phyloP scores from a whole-genome alignment of 2,329 filamentous ascomycete genomes.

The Chaetomium strumarium region DNA sequence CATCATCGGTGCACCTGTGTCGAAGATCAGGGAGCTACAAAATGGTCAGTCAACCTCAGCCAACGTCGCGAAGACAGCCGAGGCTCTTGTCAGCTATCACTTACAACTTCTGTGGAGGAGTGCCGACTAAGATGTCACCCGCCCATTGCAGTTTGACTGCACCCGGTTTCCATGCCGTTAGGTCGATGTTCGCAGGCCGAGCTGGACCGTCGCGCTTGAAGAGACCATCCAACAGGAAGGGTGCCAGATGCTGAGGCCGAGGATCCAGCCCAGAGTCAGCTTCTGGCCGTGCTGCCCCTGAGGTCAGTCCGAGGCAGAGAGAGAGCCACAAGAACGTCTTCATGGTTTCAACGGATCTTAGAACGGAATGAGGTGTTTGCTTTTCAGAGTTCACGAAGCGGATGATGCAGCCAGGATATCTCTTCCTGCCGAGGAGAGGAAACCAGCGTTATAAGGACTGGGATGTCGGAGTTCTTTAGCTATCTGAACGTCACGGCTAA shows the following conservation, averaged over 20 bases:
- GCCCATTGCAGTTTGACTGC: constrained; percentile 17
- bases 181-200: constrained; percentile 9
- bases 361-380: background rate
- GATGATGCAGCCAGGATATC: background rate
- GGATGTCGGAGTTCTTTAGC: too few relatives aligned
- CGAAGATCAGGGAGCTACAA: constrained; percentile 31
- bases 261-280: background rate
- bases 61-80: background rate
- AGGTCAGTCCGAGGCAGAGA: constrained; percentile 6
- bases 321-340: constrained; percentile 1
- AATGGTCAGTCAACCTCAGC: background rate
- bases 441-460: too few relatives aligned
- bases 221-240: background rate
- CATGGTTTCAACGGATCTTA: background rate
- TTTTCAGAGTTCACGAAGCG: background rate
- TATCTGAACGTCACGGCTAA: too few relatives aligned
- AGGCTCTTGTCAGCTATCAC: constrained; percentile 3
- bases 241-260: background rate
- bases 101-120: constrained; percentile 27
- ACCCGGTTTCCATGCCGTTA: background rate
- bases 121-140: constrained; percentile 20
- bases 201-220: background rate
- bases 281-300: background rate
- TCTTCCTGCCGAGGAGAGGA: too few relatives aligned
- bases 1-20: constrained; percentile 29